phyloP scores from a whole-genome alignment of 257 asterid genomes.

The Mentha longifolia region DNA sequence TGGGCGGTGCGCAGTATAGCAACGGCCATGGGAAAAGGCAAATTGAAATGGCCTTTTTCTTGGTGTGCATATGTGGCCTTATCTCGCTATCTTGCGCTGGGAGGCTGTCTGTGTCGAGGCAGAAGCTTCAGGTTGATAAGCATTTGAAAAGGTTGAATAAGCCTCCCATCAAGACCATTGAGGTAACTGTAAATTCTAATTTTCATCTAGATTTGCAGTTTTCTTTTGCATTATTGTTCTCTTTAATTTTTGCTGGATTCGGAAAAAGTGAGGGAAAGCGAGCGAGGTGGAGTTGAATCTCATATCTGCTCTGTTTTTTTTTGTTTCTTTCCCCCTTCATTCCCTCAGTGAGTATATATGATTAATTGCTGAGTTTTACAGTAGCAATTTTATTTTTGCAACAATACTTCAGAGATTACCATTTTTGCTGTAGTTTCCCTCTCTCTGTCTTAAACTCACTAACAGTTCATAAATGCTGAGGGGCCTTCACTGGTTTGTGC shows the following conservation, averaged over 20 bases:
- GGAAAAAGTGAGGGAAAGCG: not conserved
- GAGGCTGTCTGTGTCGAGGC: slow-evolving; percentile 51
- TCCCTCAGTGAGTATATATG: not conserved
- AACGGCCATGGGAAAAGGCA: slow-evolving; percentile 37
- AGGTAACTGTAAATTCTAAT: slow-evolving; percentile 40
- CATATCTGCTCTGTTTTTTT: not conserved
- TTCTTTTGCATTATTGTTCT: not conserved
- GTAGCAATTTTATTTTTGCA: not conserved
- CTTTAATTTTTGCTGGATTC: not conserved
- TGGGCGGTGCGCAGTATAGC: slow-evolving; percentile 47
- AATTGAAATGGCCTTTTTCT: slow-evolving; percentile 31
- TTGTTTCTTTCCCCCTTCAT: too few relatives aligned
- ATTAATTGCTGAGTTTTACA: slow-evolving; percentile 1
- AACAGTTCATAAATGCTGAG: too few relatives aligned
- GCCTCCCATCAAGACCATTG: slow-evolving; percentile 66
- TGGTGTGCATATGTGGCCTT: slow-evolving; percentile 44
- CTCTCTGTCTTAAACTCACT: too few relatives aligned
- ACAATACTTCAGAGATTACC: not conserved
- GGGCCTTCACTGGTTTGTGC: slow-evolving; percentile 28
- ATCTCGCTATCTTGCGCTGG: slow-evolving; percentile 56
- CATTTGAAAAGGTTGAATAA: slow-evolving; percentile 80
- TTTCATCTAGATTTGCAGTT: not conserved
- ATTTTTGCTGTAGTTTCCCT: not conserved
- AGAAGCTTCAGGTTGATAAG: slow-evolving; percentile 65
- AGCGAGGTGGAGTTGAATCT: not conserved